These are phyloP conservation scores for Krasilnikovozyma curviuscula DNA, from an alignment of 768 basidiomycete species.

Conservation along the genomic window DNA sequence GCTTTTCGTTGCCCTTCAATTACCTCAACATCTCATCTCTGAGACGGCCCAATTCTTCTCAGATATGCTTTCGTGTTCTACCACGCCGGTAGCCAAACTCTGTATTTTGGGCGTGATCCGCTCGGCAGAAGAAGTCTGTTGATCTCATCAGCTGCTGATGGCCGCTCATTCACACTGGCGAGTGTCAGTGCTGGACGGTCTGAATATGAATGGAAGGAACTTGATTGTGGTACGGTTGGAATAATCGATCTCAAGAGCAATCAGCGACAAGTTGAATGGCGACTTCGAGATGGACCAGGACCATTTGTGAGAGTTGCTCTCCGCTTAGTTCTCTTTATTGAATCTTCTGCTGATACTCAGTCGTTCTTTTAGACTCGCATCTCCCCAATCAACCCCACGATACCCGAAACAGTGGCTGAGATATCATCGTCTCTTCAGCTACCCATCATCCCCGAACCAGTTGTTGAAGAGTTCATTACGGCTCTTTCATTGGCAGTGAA, in stretches of 20 bases:
- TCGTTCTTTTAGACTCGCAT: slow-evolving; percentile 13
- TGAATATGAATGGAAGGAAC: slow-evolving; percentile 4
- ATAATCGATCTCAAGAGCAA: slow-evolving; percentile 1
- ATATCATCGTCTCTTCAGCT: too few species aligned
- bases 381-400: slow-evolving; percentile 16
- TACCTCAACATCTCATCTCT: background rate
- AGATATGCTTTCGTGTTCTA: slow-evolving; percentile 50
- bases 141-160: slow-evolving; percentile 37
- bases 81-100: slow-evolving; percentile 35
- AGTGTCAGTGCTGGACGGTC: slow-evolving; percentile 1
- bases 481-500: slow-evolving; percentile 45
- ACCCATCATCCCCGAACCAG: slow-evolving; percentile 29
- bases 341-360: too few species aligned
- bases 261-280: too few species aligned
- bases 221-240: background rate
- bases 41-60: background rate
- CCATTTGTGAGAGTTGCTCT: too few species aligned
- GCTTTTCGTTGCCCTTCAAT: background rate
- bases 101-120: slow-evolving; percentile 66
- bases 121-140: slow-evolving; percentile 72
- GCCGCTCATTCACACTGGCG: slow-evolving; percentile 42
- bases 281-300: too few species aligned
- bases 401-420: too few species aligned
- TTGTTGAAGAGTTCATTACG: slow-evolving; percentile 16
- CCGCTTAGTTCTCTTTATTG: too few species aligned